Conservation (phyloP, 495 filamentous ascomycete genomes). For the Penicillium pancosmium region DNA sequence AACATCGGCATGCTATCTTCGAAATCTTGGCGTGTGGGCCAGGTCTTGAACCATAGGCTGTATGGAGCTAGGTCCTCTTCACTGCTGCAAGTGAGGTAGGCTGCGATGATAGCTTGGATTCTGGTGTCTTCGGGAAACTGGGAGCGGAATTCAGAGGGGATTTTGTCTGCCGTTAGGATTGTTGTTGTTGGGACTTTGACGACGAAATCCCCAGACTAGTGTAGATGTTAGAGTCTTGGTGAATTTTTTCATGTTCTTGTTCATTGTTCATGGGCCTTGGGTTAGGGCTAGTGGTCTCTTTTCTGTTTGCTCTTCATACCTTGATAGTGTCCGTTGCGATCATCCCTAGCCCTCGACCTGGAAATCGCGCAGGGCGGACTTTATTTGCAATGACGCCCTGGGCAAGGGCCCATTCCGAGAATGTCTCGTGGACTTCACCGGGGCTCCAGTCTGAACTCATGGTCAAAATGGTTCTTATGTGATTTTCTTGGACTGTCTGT, state of each 20-base stretch:
- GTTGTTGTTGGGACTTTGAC: constrained; percentile 59
- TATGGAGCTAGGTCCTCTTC: constrained; percentile 36
- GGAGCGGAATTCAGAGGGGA: constrained; percentile 51
- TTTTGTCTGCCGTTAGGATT: constrained; percentile 62
- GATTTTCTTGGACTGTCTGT: neutral
- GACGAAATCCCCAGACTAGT: constrained; percentile 23
- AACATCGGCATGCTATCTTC: constrained; percentile 65
- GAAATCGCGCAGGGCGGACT: constrained; percentile 60
- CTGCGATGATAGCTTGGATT: constrained; percentile 72
- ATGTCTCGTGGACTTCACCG: constrained; percentile 51
- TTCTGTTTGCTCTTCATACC: constrained; percentile 42
- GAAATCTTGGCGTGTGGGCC: constrained; percentile 65
- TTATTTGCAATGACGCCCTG: constrained; percentile 62
- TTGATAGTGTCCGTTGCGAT: constrained; percentile 65
- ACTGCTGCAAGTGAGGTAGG: constrained; percentile 59
- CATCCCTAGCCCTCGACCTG: constrained; percentile 73
- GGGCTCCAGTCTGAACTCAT: constrained; percentile 44
- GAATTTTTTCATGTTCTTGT: neutral
- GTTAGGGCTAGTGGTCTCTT: neutral
- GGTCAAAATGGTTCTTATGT: neutral
- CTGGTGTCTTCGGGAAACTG: constrained; percentile 54
- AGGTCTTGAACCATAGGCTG: constrained; percentile 66
- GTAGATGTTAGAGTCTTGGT: neutral
- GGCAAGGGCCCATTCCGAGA: constrained; percentile 63
- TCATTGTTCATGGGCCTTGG: neutral